Evolutionary conservation across 106 monocot species (phyloP).

Genomic region (Iris macrosiphon): DNA sequence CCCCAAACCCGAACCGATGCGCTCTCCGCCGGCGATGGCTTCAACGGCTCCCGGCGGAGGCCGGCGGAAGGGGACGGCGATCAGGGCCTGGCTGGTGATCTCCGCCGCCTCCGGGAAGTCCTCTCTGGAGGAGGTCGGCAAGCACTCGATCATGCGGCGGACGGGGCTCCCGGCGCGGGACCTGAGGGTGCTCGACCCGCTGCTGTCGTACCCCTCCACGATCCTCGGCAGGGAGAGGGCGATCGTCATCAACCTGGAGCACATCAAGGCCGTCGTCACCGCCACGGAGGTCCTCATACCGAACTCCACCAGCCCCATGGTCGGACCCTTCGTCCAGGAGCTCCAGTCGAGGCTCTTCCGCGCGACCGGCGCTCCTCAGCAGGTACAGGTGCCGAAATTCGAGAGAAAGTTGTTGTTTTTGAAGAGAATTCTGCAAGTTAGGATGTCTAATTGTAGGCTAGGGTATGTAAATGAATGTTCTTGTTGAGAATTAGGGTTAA

Average conservation of each 20-base stretch:
- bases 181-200: conserved; percentile 44
- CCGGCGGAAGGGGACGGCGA: conserved; percentile 24
- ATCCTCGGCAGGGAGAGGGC: conserved; percentile 55
- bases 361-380: conserved; percentile 1
- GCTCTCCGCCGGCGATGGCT: neutral
- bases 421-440: too few species aligned
- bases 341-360: conserved; percentile 23
- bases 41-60: neutral
- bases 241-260: conserved; percentile 62
- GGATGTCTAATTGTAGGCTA: too few species aligned
- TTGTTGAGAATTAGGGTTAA: too few species aligned
- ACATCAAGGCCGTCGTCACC: conserved; percentile 47
- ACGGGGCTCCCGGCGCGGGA: conserved; percentile 51
- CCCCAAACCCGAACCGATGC: neutral
- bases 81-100: conserved; percentile 43
- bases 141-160: conserved; percentile 52
- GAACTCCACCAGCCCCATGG: conserved; percentile 32
- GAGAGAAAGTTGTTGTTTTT: too few species aligned
- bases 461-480: too few species aligned
- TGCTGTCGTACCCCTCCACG: conserved; percentile 54
- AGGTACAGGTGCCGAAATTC: too few species aligned
- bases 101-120: conserved; percentile 23
- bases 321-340: conserved; percentile 31
- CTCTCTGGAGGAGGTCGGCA: conserved; percentile 42
- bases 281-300: conserved; percentile 48